Conservation (phyloP, 2,329 filamentous ascomycete genomes). For the Zasmidium angulare region DNA sequence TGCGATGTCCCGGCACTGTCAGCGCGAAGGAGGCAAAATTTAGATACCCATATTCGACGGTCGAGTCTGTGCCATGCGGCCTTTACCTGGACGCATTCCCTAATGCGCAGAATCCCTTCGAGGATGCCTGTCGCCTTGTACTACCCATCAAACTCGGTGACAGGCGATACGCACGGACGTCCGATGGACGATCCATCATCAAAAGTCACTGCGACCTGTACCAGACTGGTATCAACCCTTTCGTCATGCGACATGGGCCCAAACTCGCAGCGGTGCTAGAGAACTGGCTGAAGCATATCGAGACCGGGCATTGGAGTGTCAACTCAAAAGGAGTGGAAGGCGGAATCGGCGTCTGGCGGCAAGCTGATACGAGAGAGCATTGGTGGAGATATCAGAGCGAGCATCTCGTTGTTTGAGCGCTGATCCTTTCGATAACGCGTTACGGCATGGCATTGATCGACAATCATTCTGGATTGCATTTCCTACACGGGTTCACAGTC, state of each 20-base stretch:
- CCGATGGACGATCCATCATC: conserved; percentile 31
- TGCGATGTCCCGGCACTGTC: conserved; percentile 32
- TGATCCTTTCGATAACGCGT: too few relatives aligned
- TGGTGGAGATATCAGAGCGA: conserved; percentile 35
- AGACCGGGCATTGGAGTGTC: conserved; percentile 34
- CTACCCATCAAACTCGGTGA: conserved; percentile 33
- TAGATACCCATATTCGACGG: conserved; percentile 34
- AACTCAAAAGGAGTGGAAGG: conserved; percentile 33
- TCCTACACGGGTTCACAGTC: not conserved
- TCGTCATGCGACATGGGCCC: conserved; percentile 35
- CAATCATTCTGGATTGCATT: not conserved
- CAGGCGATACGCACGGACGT: conserved; percentile 32
- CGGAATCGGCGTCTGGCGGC: conserved; percentile 33
- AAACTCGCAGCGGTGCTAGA: conserved; percentile 34
- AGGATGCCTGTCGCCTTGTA: conserved; percentile 35
- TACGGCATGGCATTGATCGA: not conserved
- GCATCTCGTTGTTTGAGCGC: conserved; percentile 26
- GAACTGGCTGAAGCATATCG: conserved; percentile 34
- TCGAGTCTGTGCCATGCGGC: conserved; percentile 35
- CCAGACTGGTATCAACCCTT: conserved; percentile 35
- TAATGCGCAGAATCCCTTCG: conserved; percentile 35
- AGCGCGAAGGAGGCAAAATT: conserved; percentile 36
- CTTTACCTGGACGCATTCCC: conserved; percentile 36
- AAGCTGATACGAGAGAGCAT: conserved; percentile 34
- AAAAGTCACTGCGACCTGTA: conserved; percentile 34